phyloP scores from a whole-genome alignment of 805 yeast genomes.

The Suhomyces tanzawaensis region DNA sequence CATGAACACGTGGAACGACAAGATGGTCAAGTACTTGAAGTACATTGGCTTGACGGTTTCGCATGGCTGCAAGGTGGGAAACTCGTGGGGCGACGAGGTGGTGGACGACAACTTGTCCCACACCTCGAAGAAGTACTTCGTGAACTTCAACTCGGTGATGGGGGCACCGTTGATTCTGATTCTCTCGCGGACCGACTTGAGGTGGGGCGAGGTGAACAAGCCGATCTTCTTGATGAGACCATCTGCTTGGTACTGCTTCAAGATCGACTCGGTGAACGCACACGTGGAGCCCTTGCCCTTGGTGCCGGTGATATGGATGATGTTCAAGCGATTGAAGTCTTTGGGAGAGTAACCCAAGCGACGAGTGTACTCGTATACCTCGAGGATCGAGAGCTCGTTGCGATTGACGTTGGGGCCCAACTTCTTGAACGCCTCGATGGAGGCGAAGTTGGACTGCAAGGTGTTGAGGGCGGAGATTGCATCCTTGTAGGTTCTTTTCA shows the following conservation, averaged over 20 bases:
- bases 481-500: constrained; percentile 44
- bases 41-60: constrained; percentile 82
- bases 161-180: constrained; percentile 86
- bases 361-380: constrained; percentile 56
- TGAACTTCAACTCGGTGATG: constrained; percentile 72
- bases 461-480: constrained; percentile 84
- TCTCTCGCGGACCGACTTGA: constrained; percentile 89
- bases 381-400: constrained; percentile 70
- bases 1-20: constrained; percentile 88
- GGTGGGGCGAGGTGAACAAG: constrained; percentile 93
- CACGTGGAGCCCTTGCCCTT: constrained; percentile 99
- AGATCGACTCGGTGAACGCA: constrained; percentile 83
- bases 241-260: constrained; percentile 52
- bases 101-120: constrained; percentile 77
- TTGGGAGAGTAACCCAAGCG: constrained; percentile 45
- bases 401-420: constrained; percentile 58
- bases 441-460: constrained; percentile 86
- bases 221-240: constrained; percentile 63
- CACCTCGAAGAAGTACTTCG: constrained; percentile 89
- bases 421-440: constrained; percentile 76
- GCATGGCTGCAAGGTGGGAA: constrained; percentile 66
- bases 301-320: constrained; percentile 94
- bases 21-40: constrained; percentile 82
- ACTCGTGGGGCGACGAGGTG: constrained; percentile 50
- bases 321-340: constrained; percentile 72